Base-by-base conservation (phyloP, 2,329 filamentous ascomycete genomes). In the Fusarium sp. region DNA sequence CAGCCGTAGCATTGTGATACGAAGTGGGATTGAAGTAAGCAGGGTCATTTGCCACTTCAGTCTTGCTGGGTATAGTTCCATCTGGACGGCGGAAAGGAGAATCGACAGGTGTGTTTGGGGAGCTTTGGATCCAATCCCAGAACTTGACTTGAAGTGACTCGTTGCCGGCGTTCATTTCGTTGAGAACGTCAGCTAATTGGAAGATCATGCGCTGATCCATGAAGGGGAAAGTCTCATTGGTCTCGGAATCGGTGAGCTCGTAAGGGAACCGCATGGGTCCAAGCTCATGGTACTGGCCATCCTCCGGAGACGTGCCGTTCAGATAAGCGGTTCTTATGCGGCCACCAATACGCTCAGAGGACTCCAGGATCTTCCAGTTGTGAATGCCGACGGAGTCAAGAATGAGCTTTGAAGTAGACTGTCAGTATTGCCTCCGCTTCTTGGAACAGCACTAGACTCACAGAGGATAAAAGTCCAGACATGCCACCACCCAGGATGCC, bases 211-310 rank as follows among this genome's bases (percentile, higher is more conserved):
- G 83, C 69, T 91, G 88, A 69, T 91, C 89, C 24, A 85, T 84
- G 66, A 91, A 88, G 56, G 88, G 84, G 64, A 82, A 80, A 0
- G 85, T 89, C 72, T 87, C 82, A 63, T 89, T 88, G 7, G 82
- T 83, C 36, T 81, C 80, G 1, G 84, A 82, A 31, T 83, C 83
- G 3, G 83, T 75, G 65, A 87, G 83, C 6, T 82, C 83, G 10
- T 85, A 80, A 0, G 89, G 89, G 65, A 91, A 89, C 2, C 89
- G 80, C 88, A 91, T 91, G 0, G 88, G 87, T 0, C 89, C 89
- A 85, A 84, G 84, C 72, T 91, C 89, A 19, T 66, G 62, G 31
- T 62, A 67, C 15, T 67, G 57, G 72, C 42, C 59, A 22, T 77
- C 74, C 9, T 70, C 55, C 1, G 69, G 70, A 0, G 33, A 53